Percentiles rank a stretch among this genome's conserved stretches.
Conservation (phyloP, 2,329 filamentous ascomycete species). For the Botrytis squamosa region DNA sequence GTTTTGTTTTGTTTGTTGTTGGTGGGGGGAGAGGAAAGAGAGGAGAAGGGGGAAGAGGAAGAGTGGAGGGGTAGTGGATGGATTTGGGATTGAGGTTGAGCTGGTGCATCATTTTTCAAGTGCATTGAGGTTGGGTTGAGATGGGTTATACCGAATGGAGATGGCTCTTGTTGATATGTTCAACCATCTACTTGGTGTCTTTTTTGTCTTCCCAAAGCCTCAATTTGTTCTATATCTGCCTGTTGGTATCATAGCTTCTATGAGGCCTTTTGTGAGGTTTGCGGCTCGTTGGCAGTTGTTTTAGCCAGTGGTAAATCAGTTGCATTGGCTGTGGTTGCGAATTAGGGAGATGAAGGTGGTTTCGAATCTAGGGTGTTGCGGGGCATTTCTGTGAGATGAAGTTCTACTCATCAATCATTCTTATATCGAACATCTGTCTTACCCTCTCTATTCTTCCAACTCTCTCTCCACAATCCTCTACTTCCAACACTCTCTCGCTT, state of each 20-base stretch:
- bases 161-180: neutral
- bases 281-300: neutral
- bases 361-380: neutral
- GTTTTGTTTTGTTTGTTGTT: no score
- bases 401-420: neutral
- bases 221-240: neutral
- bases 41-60: no score
- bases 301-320: neutral
- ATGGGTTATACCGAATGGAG: neutral
- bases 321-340: no score
- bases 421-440: neutral
- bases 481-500: neutral
- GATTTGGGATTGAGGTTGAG: neutral
- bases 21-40: neutral
- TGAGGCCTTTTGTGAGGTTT: neutral
- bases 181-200: neutral
- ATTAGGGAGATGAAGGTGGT: neutral
- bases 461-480: neutral
- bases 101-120: neutral
- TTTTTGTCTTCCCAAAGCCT: neutral
- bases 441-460: neutral
- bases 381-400: neutral
- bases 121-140: neutral
- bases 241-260: neutral
- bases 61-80: neutral